phyloP scores from a whole-genome alignment of 768 basidiomycete genomes.

The Mycena polygramma region DNA sequence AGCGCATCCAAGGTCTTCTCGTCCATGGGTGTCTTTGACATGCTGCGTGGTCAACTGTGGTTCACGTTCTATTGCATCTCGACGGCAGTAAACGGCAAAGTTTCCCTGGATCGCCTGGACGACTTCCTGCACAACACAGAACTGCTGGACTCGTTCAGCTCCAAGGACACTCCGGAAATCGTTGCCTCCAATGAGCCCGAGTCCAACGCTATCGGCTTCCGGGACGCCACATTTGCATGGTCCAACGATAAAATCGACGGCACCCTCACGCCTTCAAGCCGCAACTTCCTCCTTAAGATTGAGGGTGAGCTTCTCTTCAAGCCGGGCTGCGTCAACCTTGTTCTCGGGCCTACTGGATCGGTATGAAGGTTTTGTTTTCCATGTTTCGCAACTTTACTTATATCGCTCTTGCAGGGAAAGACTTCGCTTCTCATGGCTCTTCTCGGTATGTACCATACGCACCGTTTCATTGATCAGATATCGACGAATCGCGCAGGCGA shows the following conservation, averaged over 20 bases:
- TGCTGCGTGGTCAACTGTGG: conserved; percentile 66
- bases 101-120: conserved; percentile 70
- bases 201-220: conserved; percentile 61
- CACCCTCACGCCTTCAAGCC: conserved; percentile 53
- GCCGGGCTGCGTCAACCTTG: conserved; percentile 65
- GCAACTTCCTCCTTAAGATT: conserved; percentile 64
- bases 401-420: conserved; percentile 56
- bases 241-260: conserved; percentile 47
- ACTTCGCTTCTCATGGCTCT: conserved; percentile 77
- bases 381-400: neutral
- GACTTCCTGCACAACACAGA: conserved; percentile 63
- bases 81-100: conserved; percentile 59
- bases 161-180: conserved; percentile 38
- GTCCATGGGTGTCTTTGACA: conserved; percentile 72
- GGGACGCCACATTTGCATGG: conserved; percentile 71
- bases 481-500: conserved; percentile 55
- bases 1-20: conserved; percentile 63
- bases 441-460: conserved; percentile 48
- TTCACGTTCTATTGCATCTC: conserved; percentile 49
- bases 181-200: conserved; percentile 3
- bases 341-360: conserved; percentile 71
- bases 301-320: conserved; percentile 70
- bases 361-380: conserved; percentile 11
- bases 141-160: conserved; percentile 57
- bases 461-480: neutral